Evolutionary conservation across 2,329 filamentous ascomycete species (phyloP), one percentile per base, ranked within the genome.

Genomic region (Coniochaeta hoffmannii): DNA sequence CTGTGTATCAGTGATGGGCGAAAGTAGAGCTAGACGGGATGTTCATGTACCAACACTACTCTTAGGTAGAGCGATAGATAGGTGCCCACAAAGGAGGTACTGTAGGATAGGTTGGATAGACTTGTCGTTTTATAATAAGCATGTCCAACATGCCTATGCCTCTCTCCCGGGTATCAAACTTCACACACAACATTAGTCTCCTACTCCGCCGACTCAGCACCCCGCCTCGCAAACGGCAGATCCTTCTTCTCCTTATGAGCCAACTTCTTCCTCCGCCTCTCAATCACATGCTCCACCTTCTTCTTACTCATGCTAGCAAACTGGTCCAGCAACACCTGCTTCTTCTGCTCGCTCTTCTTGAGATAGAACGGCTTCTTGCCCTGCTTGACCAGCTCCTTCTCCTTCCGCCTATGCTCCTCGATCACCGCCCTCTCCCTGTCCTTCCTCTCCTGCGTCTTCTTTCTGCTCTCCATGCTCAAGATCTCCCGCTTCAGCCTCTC

Each of bases 311-410:
- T 88, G 57, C 82, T 81, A 63, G 86, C 81, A 71, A 89, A 97
- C 68, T 87, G 84, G 64, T 94, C 86, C 66, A 89, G 77, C 59
- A 97, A 75, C 55, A 91, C 77, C 71, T 87, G 77, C 77, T 93
- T 90, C 85, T 94, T 96, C 77, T 94, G 83, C 73, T 97, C 93
- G 66, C 86, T 85, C 75, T 86, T 87, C 82, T 99, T 99, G 64
- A 97, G 76, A 72, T 90, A 97, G 74, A 91, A 99, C 0, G 94
- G 93, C 68, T 81, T 84, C 83, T 97, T 97, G 58, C 94, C 94
- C 74, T 95, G 83, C 64, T 85, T 85, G 53, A 97, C 85, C 58
- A 89, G 74, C 69, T 92, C 88, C 74, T 90, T 91, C 77, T 99
- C 94, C 69, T 85, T 80, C 73, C 82, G 82, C 66, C 88, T 83